phyloP scores from a whole-genome alignment of 495 filamentous ascomycete species.

The Neurospora terricola region DNA sequence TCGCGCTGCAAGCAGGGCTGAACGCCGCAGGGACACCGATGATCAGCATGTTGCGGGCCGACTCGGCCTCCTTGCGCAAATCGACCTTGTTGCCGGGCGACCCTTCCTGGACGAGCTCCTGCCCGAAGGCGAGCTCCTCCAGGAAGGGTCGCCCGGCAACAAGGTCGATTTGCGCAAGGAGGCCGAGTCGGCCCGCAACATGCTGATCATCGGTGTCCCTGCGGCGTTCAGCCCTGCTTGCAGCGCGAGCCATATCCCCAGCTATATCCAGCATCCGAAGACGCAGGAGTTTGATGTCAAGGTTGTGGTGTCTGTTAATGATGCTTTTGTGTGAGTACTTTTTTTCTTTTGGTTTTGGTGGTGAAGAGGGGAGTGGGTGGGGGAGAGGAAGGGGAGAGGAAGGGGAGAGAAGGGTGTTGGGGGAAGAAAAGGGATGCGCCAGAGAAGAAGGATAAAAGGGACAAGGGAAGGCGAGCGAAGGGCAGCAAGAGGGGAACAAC shows the following conservation, averaged over 20 bases:
- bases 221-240: slow-evolving; percentile 80
- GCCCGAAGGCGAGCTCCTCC: slow-evolving; percentile 49
- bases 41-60: slow-evolving; percentile 57
- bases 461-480: neutral
- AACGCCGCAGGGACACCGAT: slow-evolving; percentile 89
- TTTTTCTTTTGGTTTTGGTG: neutral
- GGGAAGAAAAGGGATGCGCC: neutral
- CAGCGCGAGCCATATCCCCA: slow-evolving; percentile 68
- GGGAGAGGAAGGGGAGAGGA: neutral
- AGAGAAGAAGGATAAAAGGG: neutral
- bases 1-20: slow-evolving; percentile 64
- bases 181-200: slow-evolving; percentile 52
- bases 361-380: neutral
- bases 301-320: slow-evolving; percentile 88
- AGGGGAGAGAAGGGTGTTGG: neutral
- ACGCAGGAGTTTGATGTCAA: slow-evolving; percentile 66
- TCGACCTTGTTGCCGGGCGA: slow-evolving; percentile 76
- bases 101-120: slow-evolving; percentile 54
- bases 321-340: slow-evolving; percentile 77
- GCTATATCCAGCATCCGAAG: slow-evolving; percentile 67
- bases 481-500: neutral
- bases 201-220: slow-evolving; percentile 77
- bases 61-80: slow-evolving; percentile 61
- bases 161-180: slow-evolving; percentile 77
- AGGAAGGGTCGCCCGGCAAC: slow-evolving; percentile 61